These are phyloP conservation scores for Digitaria exilis DNA, from an alignment of 202 grass and related monocot species.

Conservation along the genomic window DNA sequence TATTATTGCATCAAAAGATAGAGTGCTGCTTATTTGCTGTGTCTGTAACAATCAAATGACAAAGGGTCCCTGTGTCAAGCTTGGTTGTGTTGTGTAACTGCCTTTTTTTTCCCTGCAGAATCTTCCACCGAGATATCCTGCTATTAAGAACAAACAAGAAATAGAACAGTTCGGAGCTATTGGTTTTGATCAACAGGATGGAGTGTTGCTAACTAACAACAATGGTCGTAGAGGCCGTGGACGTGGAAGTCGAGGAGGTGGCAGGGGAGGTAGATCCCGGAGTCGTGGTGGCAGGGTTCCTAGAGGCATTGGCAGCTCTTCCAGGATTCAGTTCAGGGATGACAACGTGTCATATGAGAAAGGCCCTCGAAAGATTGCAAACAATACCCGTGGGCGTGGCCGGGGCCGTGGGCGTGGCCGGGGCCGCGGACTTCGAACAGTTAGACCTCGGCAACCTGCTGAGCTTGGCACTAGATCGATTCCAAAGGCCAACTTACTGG, in stretches of 20 bases:
- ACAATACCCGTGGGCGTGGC: slow-evolving; percentile 47
- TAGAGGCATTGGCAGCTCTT: slow-evolving; percentile 58
- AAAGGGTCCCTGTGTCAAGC: neutral
- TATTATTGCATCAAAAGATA: slow-evolving; percentile 23
- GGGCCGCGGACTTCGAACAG: slow-evolving; percentile 66
- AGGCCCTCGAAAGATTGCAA: slow-evolving; percentile 45
- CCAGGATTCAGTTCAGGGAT: slow-evolving; percentile 39
- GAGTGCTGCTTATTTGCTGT: neutral
- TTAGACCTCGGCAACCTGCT: slow-evolving; percentile 68
- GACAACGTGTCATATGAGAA: slow-evolving; percentile 46
- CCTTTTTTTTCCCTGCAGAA: slow-evolving; percentile 57
- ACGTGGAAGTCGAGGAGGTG: slow-evolving; percentile 64
- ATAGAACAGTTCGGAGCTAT: slow-evolving; percentile 43
- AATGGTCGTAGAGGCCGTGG: slow-evolving; percentile 75
- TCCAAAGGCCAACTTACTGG: slow-evolving; percentile 66
- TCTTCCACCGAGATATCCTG: slow-evolving; percentile 62
- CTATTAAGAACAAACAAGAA: slow-evolving; percentile 58
- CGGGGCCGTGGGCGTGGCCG: slow-evolving; percentile 62
- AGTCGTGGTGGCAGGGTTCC: slow-evolving; percentile 72
- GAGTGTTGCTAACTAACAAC: slow-evolving; percentile 41
- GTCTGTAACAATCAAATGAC: slow-evolving; percentile 7
- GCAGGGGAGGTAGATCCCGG: slow-evolving; percentile 61
- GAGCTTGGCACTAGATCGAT: slow-evolving; percentile 53
- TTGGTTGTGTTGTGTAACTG: slow-evolving; percentile 14
- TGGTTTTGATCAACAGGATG: slow-evolving; percentile 54